Conservation (phyloP, 768 basidiomycete species). For the Phlebiopsis flavidoalba region DNA sequence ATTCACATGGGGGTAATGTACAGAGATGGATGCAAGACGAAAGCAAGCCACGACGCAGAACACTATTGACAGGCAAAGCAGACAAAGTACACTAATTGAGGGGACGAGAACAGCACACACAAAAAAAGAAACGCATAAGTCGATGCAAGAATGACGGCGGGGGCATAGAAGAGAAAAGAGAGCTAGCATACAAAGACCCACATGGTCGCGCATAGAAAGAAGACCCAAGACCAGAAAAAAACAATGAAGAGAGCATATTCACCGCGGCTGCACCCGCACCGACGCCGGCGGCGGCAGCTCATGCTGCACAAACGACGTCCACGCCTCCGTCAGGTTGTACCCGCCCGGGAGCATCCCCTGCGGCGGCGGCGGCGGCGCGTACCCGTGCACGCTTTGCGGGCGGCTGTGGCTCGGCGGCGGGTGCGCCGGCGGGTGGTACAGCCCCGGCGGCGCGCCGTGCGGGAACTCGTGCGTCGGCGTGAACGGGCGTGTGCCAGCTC, state of each 20-base stretch:
- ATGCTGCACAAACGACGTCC: slow-evolving; percentile 59
- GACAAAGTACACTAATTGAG: no score
- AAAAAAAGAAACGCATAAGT: no score
- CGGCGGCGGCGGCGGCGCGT: slow-evolving; percentile 16
- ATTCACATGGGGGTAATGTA: no score
- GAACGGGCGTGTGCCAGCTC: slow-evolving; percentile 3
- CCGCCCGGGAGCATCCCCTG: slow-evolving; percentile 34
- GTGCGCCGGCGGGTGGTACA: background rate
- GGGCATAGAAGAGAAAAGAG: no score
- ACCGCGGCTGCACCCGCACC: background rate
- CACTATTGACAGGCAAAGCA: no score
- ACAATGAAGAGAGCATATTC: background rate
- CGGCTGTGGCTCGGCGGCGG: background rate
- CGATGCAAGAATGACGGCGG: no score
- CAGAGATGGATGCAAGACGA: no score
- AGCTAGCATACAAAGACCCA: no score
- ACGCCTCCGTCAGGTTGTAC: slow-evolving; percentile 65
- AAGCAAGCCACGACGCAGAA: no score
- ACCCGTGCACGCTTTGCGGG: background rate
- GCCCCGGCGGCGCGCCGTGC: background rate
- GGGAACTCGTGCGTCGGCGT: slow-evolving; percentile 3
- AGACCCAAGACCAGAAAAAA: no score
- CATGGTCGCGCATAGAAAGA: no score
- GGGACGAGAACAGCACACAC: no score
- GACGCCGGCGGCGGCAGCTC: slow-evolving; percentile 19